Base-by-base conservation (phyloP, 140 eudicot species). In the Senecio squalidus region DNA sequence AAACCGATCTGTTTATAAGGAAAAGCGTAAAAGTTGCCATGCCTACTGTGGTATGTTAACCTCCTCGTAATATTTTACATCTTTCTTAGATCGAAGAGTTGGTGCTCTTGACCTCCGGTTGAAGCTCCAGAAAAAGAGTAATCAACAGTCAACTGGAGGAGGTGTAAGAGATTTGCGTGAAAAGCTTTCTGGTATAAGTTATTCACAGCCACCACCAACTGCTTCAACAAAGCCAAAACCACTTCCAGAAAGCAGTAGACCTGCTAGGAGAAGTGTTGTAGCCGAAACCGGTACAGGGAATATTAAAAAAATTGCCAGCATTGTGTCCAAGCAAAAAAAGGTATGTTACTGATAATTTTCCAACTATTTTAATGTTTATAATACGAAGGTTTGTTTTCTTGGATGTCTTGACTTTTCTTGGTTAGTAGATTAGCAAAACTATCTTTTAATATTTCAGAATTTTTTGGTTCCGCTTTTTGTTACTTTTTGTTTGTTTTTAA, bases 121-220 rank as follows among this genome's bases (percentile, higher is more conserved):
- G 60, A 92, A 87, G 76, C 96, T 92, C 18, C 98, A 79, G 70
- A 84, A 80, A 60, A 92, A 77, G 86, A 81, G 69, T 62, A 68
- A 53, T 58, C 85, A 71, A 50, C 78, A 69, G 41, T 75, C 68
- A 28, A 72, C 56, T 66, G 81, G 81, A 23, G 85, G 82, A 40
- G 95, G 85, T 67, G 76, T 74, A 9, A 77, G 96, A 69, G 96
- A 92, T 75, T 71, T 92, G 52, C 95, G 96, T 60, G 96, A 87
- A 68, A 87, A 81, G 80, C 75, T 92, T 11, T 86, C 96, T 14
- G 95, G 98, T 67, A 39, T 80, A 48, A 62, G 61, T 25, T 71
- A 74, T 73, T 64, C 84, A 36, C 79, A 67, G 60, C 60, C 78
- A 39, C 68, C 69, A 41, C 78, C 65, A 20, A 31, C 66, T 29